Percentiles rank a stretch among this genome's conserved stretches.
Evolutionary conservation across 352 stramenopile genomes (phyloP).

Genomic region (Bremia lactucae): DNA sequence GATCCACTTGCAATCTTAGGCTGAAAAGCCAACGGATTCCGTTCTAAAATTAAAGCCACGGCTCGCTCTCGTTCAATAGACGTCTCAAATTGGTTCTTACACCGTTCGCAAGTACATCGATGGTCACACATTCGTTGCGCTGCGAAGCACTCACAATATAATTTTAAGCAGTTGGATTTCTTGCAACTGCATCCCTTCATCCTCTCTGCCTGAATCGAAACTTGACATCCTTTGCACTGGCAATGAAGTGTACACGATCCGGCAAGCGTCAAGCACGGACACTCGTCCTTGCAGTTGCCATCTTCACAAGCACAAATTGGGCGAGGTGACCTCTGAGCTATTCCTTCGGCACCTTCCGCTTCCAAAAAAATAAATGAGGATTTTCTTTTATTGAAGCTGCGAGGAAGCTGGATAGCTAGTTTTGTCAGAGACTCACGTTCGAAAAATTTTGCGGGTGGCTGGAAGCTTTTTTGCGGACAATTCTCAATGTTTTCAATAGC

Average conservation of each 20-base stretch:
- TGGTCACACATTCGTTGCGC: conserved; percentile 56
- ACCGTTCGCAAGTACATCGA: conserved; percentile 74
- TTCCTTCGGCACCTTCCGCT: conserved; percentile 8
- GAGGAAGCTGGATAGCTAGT: neutral
- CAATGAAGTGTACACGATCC: conserved; percentile 27
- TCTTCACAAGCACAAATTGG: conserved; percentile 25
- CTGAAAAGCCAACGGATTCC: conserved; percentile 92
- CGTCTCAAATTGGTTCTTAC: conserved; percentile 58
- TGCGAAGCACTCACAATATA: conserved; percentile 84
- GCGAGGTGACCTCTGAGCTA: conserved; percentile 8
- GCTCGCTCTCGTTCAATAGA: conserved; percentile 56
- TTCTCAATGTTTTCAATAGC: conserved; percentile 46
- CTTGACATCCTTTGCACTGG: conserved; percentile 34
- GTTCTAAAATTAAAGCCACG: conserved; percentile 82
- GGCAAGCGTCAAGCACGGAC: conserved; percentile 32
- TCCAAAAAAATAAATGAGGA: conserved; percentile 11
- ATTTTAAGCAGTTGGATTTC: conserved; percentile 95
- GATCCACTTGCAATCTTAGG: conserved; percentile 86
- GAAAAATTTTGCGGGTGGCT: conserved; percentile 13
- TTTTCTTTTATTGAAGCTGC: neutral
- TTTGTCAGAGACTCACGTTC: neutral
- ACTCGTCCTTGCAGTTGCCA: conserved; percentile 31
- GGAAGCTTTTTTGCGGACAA: conserved; percentile 36
- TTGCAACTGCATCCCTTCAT: conserved; percentile 90
- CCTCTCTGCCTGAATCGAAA: conserved; percentile 26